These are phyloP conservation scores for Dothistroma septosporum DNA, from an alignment of 2,329 filamentous ascomycete genomes.

Conservation along the genomic window DNA sequence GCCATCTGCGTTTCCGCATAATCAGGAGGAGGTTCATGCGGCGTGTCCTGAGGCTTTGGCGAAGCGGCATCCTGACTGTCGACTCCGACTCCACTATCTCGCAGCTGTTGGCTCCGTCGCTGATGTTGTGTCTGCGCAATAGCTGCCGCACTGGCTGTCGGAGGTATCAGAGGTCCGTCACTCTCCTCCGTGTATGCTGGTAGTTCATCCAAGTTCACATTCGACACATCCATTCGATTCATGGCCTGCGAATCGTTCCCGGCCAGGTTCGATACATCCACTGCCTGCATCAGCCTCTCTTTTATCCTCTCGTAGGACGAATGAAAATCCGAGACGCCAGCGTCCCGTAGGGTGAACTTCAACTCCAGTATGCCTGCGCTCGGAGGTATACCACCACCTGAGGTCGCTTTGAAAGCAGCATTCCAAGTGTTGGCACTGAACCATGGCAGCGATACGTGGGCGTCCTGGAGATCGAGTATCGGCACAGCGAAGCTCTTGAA, in stretches of 20 bases:
- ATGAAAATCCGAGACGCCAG: conserved; percentile 90
- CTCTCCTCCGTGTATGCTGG: conserved; percentile 73
- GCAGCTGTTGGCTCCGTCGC: conserved; percentile 16
- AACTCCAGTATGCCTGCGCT: conserved; percentile 68
- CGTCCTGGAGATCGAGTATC: conserved; percentile 81
- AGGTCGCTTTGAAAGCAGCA: conserved; percentile 71
- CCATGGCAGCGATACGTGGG: conserved; percentile 80
- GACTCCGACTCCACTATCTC: conserved; percentile 18
- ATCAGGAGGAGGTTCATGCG: conserved; percentile 74
- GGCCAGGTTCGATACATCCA: conserved; percentile 60
- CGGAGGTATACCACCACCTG: conserved; percentile 75
- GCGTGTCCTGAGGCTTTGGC: conserved; percentile 36
- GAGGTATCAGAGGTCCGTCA: conserved; percentile 38
- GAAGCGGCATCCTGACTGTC: conserved; percentile 12
- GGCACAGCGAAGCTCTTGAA: conserved; percentile 87
- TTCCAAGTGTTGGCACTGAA: conserved; percentile 92
- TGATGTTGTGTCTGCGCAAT: conserved; percentile 10
- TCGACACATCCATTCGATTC: conserved; percentile 51
- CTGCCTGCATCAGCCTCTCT: conserved; percentile 74
- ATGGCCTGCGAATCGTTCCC: conserved; percentile 31
- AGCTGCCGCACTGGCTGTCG: conserved; percentile 34
- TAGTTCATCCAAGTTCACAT: conserved; percentile 77
- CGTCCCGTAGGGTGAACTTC: conserved; percentile 87
- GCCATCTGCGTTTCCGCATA: conserved; percentile 90
- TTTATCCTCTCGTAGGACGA: conserved; percentile 77